Evolutionary conservation across 495 filamentous ascomycete genomes (phyloP), one percentile per base, ranked within the genome.

Genomic region (Penicillium lagena): DNA sequence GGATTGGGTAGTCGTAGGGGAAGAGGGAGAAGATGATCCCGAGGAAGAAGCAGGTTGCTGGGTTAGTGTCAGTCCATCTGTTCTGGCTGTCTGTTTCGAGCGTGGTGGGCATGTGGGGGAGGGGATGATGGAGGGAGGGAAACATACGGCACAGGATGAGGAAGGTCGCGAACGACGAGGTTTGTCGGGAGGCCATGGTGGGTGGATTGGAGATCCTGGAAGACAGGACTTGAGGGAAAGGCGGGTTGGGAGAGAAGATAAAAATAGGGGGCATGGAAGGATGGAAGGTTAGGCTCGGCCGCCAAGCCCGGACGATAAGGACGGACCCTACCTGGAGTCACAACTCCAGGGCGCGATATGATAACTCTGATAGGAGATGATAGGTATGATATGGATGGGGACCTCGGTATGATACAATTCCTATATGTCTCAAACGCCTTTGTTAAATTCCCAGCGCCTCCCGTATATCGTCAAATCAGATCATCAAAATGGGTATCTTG

Each of bases 21-120:
- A 96, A 94, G 54, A 83, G 79, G 62, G 89, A 88, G 83, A 97
- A 98, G 68, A 98, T 85, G 61, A 97, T 93, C 54, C 93, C 93
- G 45, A 98, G 85, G 81, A 95, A 93, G 80, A 98, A 98, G 60
- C 83, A 90, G 29, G 84, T 88, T 48, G 90, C 87, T 93, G 62
- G 45, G 41, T 39, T 50, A 39, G 37, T 40, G 52, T 35, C 34
- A 33, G 42, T 46, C 38, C 34, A 43, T 50, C 12, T 12, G 13
- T 54, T 14, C 22, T 44, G 35, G 33, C 39, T 29, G 41, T 17
- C 14, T n/a, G 30, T 29, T 10, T 40, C 10, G 15, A 7, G 28
- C 32, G 37, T 48, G 30, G 32, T 12, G n/a, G 32, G 7, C 3
- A 34, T 12, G 14, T 46, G 38, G 27, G 31, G 29, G 39, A 45